Conservation (phyloP, 2,329 filamentous ascomycete species). For the Neofusicoccum cordaticola region DNA sequence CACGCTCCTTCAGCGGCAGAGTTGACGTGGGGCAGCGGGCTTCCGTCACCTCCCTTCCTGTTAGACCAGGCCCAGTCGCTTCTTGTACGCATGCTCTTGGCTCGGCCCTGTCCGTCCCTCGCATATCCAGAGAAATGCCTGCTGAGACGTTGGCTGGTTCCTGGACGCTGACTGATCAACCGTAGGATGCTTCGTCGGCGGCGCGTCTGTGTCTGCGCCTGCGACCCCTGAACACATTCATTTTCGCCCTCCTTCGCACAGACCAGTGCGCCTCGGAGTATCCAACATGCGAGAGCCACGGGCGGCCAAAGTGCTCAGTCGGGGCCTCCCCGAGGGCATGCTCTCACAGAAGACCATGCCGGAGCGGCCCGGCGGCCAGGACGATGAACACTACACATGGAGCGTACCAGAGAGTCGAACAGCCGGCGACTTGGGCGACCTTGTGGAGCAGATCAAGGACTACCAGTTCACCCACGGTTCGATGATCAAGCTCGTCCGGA, state of each 20-base stretch:
- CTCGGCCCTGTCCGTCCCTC: background rate
- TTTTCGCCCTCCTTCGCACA: background rate
- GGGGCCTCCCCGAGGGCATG: background rate
- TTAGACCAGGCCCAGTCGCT: background rate
- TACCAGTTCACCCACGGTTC: slow-evolving; percentile 44
- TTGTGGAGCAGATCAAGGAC: slow-evolving; percentile 34
- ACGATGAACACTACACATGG: background rate
- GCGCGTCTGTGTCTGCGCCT: background rate
- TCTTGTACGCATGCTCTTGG: background rate
- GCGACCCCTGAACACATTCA: background rate
- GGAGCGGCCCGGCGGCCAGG: background rate
- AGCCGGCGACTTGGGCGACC: background rate
- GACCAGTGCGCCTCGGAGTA: background rate
- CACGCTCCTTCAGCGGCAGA: no score
- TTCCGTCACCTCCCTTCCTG: background rate
- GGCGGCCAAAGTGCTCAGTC: background rate
- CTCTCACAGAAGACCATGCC: background rate
- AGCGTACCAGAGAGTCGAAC: background rate
- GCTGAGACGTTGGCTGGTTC: background rate
- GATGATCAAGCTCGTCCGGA: slow-evolving; percentile 35
- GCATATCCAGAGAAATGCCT: background rate
- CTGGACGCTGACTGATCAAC: background rate
- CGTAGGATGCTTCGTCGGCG: background rate
- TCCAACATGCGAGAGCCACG: background rate
- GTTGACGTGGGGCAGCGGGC: no score